Base-by-base conservation (phyloP, 2,329 filamentous ascomycete genomes). In the Trichoderma breve region DNA sequence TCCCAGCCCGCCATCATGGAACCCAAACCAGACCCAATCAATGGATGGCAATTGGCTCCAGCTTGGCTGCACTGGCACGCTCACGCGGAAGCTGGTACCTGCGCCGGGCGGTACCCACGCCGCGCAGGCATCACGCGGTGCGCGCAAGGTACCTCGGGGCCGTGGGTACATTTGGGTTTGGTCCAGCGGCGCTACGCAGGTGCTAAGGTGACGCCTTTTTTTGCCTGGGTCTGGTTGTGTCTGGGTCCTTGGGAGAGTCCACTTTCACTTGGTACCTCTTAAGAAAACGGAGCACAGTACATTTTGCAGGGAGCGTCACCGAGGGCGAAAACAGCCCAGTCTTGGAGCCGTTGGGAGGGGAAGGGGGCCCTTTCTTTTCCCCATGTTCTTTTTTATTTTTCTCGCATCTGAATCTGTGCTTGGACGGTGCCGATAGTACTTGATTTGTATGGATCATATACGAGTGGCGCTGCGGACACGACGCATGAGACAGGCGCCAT, bases 81-180 rank as follows among this genome's bases (percentile, higher is more conserved):
- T 36, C 51, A 21, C 64, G 51, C 64, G 43, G 47, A 43, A 21
- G 47, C 47, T 53, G n/a, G 64, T 67, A 67, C 64, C 64, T 67
- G 64, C 64, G 47, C 64, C 18, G 30, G 32, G 32, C 24, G 24
- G 64, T 67, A 67, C 47, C 64, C 51, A n/a, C 21, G 51, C 64
- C 15, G 18, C 47, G 47, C 47, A 57, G 30, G n/a, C 51, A n/a
- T 57, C 47, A 21, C 30, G 32, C 12, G 15, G 64, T 30, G 32
- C 6, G 47, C 30, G 6, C 43, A 21, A 67, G 43, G 63, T 65
- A 65, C 63, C 43, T 53, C 39, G 6, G 32, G 8, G 51, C 64
- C 21, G 32, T 39, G 32, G 39, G 64, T 67, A 67, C 64, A 43
- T 30, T 55, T 32, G 18, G 64, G 14, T 32, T 66, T 51, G 18